Evolutionary conservation across 352 stramenopile genomes (phyloP), one percentile per base, ranked within the genome.

Genomic region (Elongisporangium anandrum): DNA sequence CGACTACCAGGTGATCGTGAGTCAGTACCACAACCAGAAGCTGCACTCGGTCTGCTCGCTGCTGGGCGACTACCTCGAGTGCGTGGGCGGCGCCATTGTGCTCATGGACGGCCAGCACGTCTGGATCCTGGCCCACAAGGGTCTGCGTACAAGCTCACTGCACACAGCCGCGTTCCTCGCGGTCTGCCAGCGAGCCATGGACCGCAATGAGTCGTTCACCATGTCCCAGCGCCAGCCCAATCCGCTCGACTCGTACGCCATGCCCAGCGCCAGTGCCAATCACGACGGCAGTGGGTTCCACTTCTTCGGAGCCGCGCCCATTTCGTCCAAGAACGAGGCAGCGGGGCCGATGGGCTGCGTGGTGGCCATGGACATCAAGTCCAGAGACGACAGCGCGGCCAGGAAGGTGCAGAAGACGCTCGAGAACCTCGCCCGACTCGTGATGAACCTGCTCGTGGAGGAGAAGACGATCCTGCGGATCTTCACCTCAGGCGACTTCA

Each of bases 11-110:
- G 81, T 91, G 23, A 82, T 85, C 59, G 78, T 88, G 49, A 92
- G 79, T 57, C 81, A 92, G 60, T 85, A 84, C 38, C 73, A 75
- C 55, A 86, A 85, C 63, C 65, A 79, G 55, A 88, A 86, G 56
- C 72, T 92, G n/a, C 74, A 86, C 54, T 89, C 77, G 0, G 77
- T 89, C 4, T 92, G 79, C 63, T 83, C 77, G 1, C 53, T 92
- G 26, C 59, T 92, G 1, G 56, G 79, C 7, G 77, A 92, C 48
- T 92, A 88, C 59, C 76, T 92, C 20, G 81, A 92, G 50, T 90
- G 79, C 63, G 72, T 77, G 7, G 78, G 81, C 8, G 72, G 77
- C 20, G 79, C 81, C 15, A 81, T 92, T 54, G 81, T 87, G 21
- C 72, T 92, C 19, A 70, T 86, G 1, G 66, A 85, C 29, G 74